Base-by-base conservation (phyloP, 1,284 basidiomycete genomes). In the Pyrrhoderma noxium region DNA sequence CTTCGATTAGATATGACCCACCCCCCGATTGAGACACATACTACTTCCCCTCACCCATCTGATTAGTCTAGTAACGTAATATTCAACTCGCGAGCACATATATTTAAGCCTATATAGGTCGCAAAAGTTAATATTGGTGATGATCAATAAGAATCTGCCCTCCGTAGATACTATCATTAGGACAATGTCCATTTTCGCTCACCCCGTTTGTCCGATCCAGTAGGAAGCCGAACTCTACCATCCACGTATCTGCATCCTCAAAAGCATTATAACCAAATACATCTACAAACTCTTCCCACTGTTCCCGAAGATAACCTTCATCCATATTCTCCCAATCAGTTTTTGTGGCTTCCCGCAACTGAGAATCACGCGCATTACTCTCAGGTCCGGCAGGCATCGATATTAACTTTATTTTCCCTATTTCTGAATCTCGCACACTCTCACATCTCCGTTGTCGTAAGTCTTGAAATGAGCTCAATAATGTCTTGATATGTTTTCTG, bases 401-500 rank as follows among this genome's bases (percentile, higher is more conserved):
- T 61, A 69, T 67, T 61, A 71, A 67, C 42, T 61, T 18, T 31
- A 73, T 39, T 57, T 74, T 66, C 38, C 64, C 65, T 50, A 60
- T 53, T 55, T 75, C 74, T 7, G 62, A 59, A 16, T 57, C 55
- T 36, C 64, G 61, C 2, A 75, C 67, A 39, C 65, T 61, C 14
- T 61, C 56, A 49, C 69, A 68, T 2, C 74, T 66, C 8, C 57
- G 59, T 52, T 69, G 64, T 5, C 74, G 70, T 13, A 81, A 62
- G 51, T 79, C 75, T 56, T 77, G 72, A 54, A 76, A 70, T 0
- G 77, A 79, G 52, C 68, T 64, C 8, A 82, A 66, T 58, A 80
- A 72, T 21, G 60, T 66, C 0, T 61, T 56, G 57, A 82, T 31
- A 11, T 31, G 27, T 31, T 78, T 56, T 83, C 79, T 21, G 73